Evolutionary conservation across 257 asterid genomes (phyloP).

Genomic region (Forsythia viridissima): DNA sequence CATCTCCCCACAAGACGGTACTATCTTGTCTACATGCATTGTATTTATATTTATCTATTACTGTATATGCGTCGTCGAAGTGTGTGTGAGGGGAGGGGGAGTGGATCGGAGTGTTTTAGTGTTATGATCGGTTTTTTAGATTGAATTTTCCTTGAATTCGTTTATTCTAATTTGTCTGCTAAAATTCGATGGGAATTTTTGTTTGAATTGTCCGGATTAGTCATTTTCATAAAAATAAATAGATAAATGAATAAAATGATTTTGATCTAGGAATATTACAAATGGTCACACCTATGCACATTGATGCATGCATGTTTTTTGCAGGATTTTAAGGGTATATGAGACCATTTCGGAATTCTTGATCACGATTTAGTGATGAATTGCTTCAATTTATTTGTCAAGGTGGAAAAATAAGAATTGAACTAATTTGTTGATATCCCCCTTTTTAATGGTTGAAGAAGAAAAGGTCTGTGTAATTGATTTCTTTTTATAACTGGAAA

Average conservation of each 20-base stretch:
- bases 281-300: slow-evolving; percentile 9
- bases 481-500: background rate
- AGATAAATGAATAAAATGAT: background rate
- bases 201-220: slow-evolving; percentile 15
- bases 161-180: background rate
- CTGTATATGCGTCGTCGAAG: background rate
- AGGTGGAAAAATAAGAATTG: background rate
- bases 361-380: background rate
- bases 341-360: background rate
- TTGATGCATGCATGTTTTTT: slow-evolving; percentile 17
- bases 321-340: background rate
- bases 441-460: background rate
- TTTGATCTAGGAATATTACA: slow-evolving; percentile 2
- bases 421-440: background rate
- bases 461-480: background rate
- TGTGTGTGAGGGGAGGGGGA: background rate
- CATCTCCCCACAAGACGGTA: slow-evolving; percentile 50
- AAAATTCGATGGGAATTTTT: slow-evolving; percentile 17
- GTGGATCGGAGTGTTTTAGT: background rate
- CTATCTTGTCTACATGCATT: background rate
- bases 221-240: background rate
- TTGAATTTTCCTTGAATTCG: background rate
- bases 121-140: slow-evolving; percentile 1
- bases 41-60: background rate
- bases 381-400: background rate